Evolutionary conservation across 768 basidiomycete species (phyloP).

Genomic region (Megacollybia marginata): DNA sequence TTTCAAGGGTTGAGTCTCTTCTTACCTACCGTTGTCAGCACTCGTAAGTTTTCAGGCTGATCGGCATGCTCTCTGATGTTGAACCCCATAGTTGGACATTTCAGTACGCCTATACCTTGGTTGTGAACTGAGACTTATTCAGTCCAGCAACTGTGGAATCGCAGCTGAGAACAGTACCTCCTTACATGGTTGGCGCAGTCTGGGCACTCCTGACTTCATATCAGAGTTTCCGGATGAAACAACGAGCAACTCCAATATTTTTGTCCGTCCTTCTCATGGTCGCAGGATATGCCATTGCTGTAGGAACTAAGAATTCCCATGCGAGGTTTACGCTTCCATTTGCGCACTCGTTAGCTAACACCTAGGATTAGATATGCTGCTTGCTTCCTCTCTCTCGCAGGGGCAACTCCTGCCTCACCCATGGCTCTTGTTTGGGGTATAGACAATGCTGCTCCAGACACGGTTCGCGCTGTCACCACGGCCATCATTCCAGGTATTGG

Average conservation of each 20-base stretch:
- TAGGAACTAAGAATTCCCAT: slow-evolving; percentile 32
- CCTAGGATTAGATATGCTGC: slow-evolving; percentile 31
- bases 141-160: slow-evolving; percentile 32
- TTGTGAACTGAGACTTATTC: background rate
- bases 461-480: slow-evolving; percentile 36
- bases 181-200: slow-evolving; percentile 32
- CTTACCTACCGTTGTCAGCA: slow-evolving; percentile 38
- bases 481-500: slow-evolving; percentile 40
- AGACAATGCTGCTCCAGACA: slow-evolving; percentile 43
- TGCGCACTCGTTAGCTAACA: background rate
- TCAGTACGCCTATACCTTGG: slow-evolving; percentile 17
- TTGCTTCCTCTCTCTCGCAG: slow-evolving; percentile 35
- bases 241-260: slow-evolving; percentile 28
- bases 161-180: slow-evolving; percentile 43
- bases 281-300: slow-evolving; percentile 35
- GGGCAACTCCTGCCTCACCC: slow-evolving; percentile 31
- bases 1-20: slow-evolving; percentile 39
- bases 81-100: slow-evolving; percentile 3
- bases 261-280: slow-evolving; percentile 29
- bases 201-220: slow-evolving; percentile 31
- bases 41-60: slow-evolving; percentile 23
- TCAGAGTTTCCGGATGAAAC: slow-evolving; percentile 26
- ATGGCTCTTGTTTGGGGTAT: slow-evolving; percentile 39
- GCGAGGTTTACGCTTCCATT: slow-evolving; percentile 15
- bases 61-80: background rate